A percentile compares a stretch with the other conserved stretches of the same genome.
Evolutionary conservation across 2,329 filamentous ascomycete genomes (phyloP).

Genomic region (Hypoxylon sp.): DNA sequence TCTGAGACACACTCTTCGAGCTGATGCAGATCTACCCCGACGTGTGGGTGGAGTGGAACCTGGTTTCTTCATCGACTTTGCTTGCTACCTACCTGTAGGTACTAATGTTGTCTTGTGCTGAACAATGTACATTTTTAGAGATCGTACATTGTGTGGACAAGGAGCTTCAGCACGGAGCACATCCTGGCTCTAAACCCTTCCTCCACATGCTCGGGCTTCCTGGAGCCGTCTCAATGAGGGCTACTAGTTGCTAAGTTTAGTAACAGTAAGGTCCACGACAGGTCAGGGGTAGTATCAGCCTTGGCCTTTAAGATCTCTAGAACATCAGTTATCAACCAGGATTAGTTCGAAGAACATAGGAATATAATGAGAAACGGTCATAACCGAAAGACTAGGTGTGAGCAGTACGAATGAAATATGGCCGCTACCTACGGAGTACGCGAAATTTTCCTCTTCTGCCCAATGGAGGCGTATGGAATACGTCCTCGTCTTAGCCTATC

Average conservation of each 20-base stretch:
- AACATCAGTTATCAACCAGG: not conserved
- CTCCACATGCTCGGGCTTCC: slow-evolving; percentile 19
- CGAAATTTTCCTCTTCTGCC: not conserved
- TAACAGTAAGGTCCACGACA: slow-evolving; percentile 29
- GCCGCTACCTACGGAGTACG: not conserved
- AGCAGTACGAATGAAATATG: not conserved
- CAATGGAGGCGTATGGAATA: not conserved
- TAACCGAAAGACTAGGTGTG: not conserved
- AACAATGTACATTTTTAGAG: slow-evolving; percentile 34
- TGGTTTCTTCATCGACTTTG: slow-evolving; percentile 37
- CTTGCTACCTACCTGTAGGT: not conserved
- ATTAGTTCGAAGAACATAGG: not conserved
- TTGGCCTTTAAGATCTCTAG: slow-evolving; percentile 7
- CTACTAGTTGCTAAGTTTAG: slow-evolving; percentile 40
- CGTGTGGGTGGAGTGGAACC: slow-evolving; percentile 29
- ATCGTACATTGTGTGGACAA: slow-evolving; percentile 30
- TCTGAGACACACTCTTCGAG: slow-evolving; percentile 41
- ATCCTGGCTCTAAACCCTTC: slow-evolving; percentile 33
- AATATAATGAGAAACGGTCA: not conserved
- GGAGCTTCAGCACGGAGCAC: slow-evolving; percentile 53
- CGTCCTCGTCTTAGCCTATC: not conserved
- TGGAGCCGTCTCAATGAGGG: slow-evolving; percentile 15
- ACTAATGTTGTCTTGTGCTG: slow-evolving; percentile 21
- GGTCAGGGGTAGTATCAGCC: slow-evolving; percentile 12
- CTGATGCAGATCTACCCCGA: slow-evolving; percentile 44